Evolutionary conservation across 345 rosid species (phyloP).

Genomic region (Gynandropsis gynandra): DNA sequence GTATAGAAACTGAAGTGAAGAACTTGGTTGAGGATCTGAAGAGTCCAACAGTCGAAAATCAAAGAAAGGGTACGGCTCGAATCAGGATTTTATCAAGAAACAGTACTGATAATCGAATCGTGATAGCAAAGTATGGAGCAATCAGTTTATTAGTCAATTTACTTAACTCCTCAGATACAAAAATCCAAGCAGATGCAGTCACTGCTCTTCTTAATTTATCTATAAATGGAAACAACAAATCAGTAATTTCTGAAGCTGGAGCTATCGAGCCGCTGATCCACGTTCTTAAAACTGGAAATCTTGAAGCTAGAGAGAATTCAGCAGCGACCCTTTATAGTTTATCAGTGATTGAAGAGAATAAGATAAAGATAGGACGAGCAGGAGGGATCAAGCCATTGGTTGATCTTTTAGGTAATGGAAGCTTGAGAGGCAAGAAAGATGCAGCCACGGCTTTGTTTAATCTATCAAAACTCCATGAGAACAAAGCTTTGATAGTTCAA

Average conservation of each 20-base stretch:
- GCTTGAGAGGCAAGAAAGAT: slow-evolving; percentile 82
- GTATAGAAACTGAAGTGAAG: slow-evolving; percentile 57
- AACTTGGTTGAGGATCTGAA: slow-evolving; percentile 61
- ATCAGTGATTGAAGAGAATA: slow-evolving; percentile 75
- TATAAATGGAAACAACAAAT: slow-evolving; percentile 70
- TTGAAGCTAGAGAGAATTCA: slow-evolving; percentile 81
- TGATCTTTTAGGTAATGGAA: slow-evolving; percentile 70
- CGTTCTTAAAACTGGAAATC: slow-evolving; percentile 70
- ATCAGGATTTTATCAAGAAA: slow-evolving; percentile 71
- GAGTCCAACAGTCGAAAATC: slow-evolving; percentile 48
- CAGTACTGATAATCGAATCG: slow-evolving; percentile 69
- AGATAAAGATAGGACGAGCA: slow-evolving; percentile 68
- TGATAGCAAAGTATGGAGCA: slow-evolving; percentile 71
- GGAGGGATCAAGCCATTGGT: slow-evolving; percentile 88
- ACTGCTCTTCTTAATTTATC: slow-evolving; percentile 90
- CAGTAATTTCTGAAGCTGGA: slow-evolving; percentile 56
- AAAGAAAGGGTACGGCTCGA: slow-evolving; percentile 49
- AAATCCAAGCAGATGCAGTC: slow-evolving; percentile 70
- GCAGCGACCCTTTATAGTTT: slow-evolving; percentile 89
- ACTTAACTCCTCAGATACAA: slow-evolving; percentile 48
- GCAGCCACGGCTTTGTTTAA: slow-evolving; percentile 90
- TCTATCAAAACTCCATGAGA: slow-evolving; percentile 72
- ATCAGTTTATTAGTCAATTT: slow-evolving; percentile 50
- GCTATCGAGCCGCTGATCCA: slow-evolving; percentile 74
- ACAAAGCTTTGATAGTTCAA: slow-evolving; percentile 67